Conservation (phyloP, 495 filamentous ascomycete genomes). For the Chaetomium tenue region DNA sequence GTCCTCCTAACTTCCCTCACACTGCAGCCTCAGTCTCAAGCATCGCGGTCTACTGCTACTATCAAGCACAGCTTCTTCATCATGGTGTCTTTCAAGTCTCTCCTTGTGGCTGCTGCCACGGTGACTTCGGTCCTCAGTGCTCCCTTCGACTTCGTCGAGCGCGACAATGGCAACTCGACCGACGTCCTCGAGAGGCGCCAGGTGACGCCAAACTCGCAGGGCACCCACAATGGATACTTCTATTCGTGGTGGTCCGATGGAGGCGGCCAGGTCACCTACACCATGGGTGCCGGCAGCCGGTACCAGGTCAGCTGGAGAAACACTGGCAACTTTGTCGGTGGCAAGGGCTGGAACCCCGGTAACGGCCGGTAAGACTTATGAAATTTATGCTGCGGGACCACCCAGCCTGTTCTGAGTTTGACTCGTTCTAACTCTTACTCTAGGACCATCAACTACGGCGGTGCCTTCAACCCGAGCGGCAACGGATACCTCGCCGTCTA, state of each 20-base stretch:
- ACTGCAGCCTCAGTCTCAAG: background rate
- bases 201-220: constrained; percentile 25
- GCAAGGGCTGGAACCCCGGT: constrained; percentile 61
- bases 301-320: constrained; percentile 56
- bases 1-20: background rate
- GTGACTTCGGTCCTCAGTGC: constrained; percentile 15
- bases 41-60: background rate
- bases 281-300: constrained; percentile 50
- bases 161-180: constrained; percentile 22
- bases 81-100: constrained; percentile 30
- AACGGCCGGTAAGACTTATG: constrained; percentile 20
- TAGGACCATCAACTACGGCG: constrained; percentile 35
- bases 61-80: background rate
- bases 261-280: constrained; percentile 52
- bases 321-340: constrained; percentile 57
- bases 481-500: constrained; percentile 56
- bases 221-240: constrained; percentile 56
- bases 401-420: too few relatives aligned
- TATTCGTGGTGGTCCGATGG: constrained; percentile 62
- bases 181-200: constrained; percentile 15
- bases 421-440: background rate
- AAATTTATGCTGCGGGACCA: background rate
- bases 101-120: constrained; percentile 21
- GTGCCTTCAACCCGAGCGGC: constrained; percentile 31
- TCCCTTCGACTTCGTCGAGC: constrained; percentile 20